These are phyloP conservation scores for Aspergillus sp. DNA, from an alignment of 2,329 filamentous ascomycete genomes.

Conservation along the genomic window DNA sequence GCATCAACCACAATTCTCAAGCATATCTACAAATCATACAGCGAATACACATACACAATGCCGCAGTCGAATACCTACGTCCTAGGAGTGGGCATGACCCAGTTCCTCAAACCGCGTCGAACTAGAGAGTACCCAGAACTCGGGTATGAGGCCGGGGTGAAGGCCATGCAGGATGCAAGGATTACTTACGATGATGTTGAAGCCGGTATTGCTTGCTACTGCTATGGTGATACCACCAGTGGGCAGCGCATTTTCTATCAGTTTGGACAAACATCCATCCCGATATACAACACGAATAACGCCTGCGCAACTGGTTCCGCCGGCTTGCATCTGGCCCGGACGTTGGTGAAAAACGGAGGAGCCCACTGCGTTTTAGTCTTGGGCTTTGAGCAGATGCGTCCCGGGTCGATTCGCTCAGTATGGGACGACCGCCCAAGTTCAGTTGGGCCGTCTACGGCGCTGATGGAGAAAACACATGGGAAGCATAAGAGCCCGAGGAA, in stretches of 20 bases:
- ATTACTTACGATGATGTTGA: constrained; percentile 97
- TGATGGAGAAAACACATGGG: constrained; percentile 82
- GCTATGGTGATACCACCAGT: constrained; percentile 92
- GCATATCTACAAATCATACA: too few species aligned
- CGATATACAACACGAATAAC: constrained; percentile 98
- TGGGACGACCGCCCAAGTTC: constrained; percentile 85
- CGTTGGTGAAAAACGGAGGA: constrained; percentile 74
- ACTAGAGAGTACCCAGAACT: constrained; percentile 94
- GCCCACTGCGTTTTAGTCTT: constrained; percentile 88
- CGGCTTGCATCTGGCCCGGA: constrained; percentile 79
- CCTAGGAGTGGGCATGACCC: constrained; percentile 97
- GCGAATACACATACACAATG: not conserved
- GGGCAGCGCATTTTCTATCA: constrained; percentile 98
- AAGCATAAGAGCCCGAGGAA: constrained; percentile 79
- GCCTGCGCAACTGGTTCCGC: constrained; percentile 95
- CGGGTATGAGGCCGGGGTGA: constrained; percentile 87
- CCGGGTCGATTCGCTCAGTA: constrained; percentile 77
- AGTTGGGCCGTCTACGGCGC: constrained; percentile 66
- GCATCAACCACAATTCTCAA: not conserved
- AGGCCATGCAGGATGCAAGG: constrained; percentile 72
- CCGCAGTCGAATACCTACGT: constrained; percentile 64
- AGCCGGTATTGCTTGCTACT: constrained; percentile 92
- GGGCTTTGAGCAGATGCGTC: constrained; percentile 98
- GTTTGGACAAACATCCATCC: constrained; percentile 95
- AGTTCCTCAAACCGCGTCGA: constrained; percentile 95